phyloP scores from a whole-genome alignment of 1,284 basidiomycete species.

The Sporisorium graminicola region DNA sequence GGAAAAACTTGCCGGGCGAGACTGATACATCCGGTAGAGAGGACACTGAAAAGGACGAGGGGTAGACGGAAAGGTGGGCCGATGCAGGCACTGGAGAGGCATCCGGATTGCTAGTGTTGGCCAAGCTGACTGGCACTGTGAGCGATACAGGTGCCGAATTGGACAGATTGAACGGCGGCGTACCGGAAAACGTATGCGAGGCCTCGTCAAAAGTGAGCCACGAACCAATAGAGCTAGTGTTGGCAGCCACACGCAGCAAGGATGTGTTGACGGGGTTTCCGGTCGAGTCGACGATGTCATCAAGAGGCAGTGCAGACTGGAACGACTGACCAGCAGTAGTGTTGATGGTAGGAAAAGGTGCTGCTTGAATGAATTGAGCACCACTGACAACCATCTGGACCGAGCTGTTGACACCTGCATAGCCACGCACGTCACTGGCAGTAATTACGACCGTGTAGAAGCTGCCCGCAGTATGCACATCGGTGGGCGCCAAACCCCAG shows the following conservation, averaged over 20 bases:
- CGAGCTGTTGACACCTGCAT: slow-evolving; percentile 56
- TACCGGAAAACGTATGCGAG: slow-evolving; percentile 77
- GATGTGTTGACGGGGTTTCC: slow-evolving; percentile 23
- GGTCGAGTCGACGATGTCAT: slow-evolving; percentile 23
- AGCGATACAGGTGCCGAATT: slow-evolving; percentile 57
- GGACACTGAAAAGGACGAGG: slow-evolving; percentile 33
- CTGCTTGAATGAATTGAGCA: slow-evolving; percentile 40
- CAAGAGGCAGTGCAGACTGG: slow-evolving; percentile 57
- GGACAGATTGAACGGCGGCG: slow-evolving; percentile 72
- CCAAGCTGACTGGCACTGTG: slow-evolving; percentile 76
- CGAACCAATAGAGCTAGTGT: slow-evolving; percentile 71
- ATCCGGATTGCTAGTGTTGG: slow-evolving; percentile 11
- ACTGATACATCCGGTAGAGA: slow-evolving; percentile 33
- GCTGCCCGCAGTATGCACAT: slow-evolving; percentile 53
- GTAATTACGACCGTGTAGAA: slow-evolving; percentile 58
- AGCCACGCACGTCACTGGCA: slow-evolving; percentile 60
- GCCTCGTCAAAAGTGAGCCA: slow-evolving; percentile 79
- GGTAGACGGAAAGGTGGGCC: slow-evolving; percentile 63
- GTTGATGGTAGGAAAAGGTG: slow-evolving; percentile 72
- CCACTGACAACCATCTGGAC: slow-evolving; percentile 57
- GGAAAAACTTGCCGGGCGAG: slow-evolving; percentile 34
- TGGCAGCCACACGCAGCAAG: slow-evolving; percentile 53
- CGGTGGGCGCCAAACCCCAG: slow-evolving; percentile 79
- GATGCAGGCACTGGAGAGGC: slow-evolving; percentile 19
- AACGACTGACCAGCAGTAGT: slow-evolving; percentile 73